phyloP scores from a whole-genome alignment of 2,329 filamentous ascomycete species.

The Colletotrichum neosansevieriae region DNA sequence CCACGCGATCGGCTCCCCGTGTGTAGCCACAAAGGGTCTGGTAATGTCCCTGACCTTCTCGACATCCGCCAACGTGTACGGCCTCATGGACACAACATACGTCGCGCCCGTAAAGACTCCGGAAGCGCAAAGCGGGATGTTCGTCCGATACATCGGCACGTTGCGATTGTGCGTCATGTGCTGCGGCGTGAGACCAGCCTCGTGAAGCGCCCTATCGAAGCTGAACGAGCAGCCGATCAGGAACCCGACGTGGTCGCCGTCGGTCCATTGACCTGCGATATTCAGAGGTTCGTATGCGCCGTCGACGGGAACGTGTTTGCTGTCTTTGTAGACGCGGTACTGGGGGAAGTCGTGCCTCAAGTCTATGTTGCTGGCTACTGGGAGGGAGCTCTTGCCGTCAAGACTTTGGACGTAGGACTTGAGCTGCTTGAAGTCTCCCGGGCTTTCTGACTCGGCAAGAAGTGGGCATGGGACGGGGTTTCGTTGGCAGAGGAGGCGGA shows the following conservation, averaged over 20 bases:
- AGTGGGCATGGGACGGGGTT: conserved; percentile 74
- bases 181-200: conserved; percentile 62
- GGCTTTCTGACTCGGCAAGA: conserved; percentile 61
- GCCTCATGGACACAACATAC: conserved; percentile 74
- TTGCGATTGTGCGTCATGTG: conserved; percentile 62
- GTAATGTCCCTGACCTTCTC: conserved; percentile 67
- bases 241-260: conserved; percentile 68
- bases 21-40: conserved; percentile 65
- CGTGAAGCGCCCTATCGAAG: conserved; percentile 69
- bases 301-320: conserved; percentile 47
- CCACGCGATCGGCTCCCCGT: conserved; percentile 75
- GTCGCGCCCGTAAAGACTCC: conserved; percentile 67
- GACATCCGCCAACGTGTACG: conserved; percentile 64
- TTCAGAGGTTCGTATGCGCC: conserved; percentile 50
- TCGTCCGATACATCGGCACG: conserved; percentile 73
- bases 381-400: conserved; percentile 43
- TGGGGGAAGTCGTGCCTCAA: conserved; percentile 68
- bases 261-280: conserved; percentile 64
- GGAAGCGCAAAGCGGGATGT: conserved; percentile 65
- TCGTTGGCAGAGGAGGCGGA: conserved; percentile 67
- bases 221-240: conserved; percentile 74
- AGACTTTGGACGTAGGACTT: conserved; percentile 47
- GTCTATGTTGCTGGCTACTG: conserved; percentile 58
- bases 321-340: conserved; percentile 69
- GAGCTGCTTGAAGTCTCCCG: conserved; percentile 57